Base-by-base conservation (phyloP, 495 filamentous ascomycete genomes). In the Aspergillus avenaceus region DNA sequence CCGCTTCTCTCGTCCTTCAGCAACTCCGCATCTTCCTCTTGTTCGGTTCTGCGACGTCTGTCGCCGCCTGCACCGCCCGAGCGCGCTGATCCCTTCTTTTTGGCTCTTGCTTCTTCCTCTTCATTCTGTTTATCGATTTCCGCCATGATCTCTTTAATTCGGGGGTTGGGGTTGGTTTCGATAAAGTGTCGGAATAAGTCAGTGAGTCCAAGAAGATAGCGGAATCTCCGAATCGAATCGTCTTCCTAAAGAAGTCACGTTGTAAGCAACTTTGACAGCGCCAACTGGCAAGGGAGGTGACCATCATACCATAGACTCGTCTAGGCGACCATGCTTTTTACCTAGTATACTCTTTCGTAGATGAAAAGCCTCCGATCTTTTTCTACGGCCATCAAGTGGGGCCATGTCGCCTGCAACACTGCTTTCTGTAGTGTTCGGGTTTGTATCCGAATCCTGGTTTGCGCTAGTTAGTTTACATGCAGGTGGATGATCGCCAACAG, bases 141-240 rank as follows among this genome's bases (percentile, higher is more conserved):
- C 8, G 79, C 79, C 77, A 97, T 90, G 46, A 97, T 87, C 36
- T 92, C 86, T 57, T 92, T 86, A 62, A 97, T 90, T 29, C 84
- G 84, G 0, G 91, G 91, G 56, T 97, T 88, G 2, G 91, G 93
- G 62, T 95, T 99, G 16, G 91, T 86, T 61, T 97, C 91, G 72
- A 99, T 99, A 69, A 99, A 99, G 69, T 99, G 95, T 52, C 95
- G 88, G 75, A 99, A 99, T 18, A 99, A 80, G 62, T 99, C 95
- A 38, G 95, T 99, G 41, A 97, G 75, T 22, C 95, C 95, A 6
- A 99, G 80, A 1, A 99, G 84, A 62, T 99, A 97, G 42, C 91
- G 88, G 64, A 97, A 98, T 63, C 95, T 79, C 56, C 93, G 84
- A 62, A 96, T 89, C 0, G 91, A 91, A 59, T 99, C 95, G 74